Conservation (phyloP, 1,139 yeast species). For the Blastobotrys capitulatus region DNA sequence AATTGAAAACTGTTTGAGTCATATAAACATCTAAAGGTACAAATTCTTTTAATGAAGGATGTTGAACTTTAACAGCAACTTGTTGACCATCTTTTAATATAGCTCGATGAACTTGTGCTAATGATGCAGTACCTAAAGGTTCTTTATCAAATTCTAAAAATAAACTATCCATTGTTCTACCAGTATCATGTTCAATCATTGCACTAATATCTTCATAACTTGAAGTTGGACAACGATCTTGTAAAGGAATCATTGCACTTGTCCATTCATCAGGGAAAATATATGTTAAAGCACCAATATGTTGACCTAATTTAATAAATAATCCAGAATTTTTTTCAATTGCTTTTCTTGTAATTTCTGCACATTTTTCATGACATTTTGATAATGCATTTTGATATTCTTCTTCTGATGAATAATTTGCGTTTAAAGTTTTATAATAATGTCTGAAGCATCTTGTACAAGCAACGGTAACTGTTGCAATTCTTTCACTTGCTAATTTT, state of each 20-base stretch:
- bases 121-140: constrained; percentile 93
- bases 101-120: constrained; percentile 93
- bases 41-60: constrained; percentile 79
- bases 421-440: constrained; percentile 54
- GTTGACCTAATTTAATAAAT: constrained; percentile 92
- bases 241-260: constrained; percentile 85
- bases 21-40: constrained; percentile 84
- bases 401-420: constrained; percentile 42
- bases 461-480: constrained; percentile 32
- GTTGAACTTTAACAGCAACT: constrained; percentile 94
- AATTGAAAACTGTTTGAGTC: constrained; percentile 68
- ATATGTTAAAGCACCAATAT: constrained; percentile 85
- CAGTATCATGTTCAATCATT: constrained; percentile 61
- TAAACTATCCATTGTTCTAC: constrained; percentile 47
- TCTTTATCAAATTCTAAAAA: constrained; percentile 60
- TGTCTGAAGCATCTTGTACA: constrained; percentile 29
- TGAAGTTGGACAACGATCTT: constrained; percentile 84
- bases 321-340: constrained; percentile 86
- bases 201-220: constrained; percentile 59
- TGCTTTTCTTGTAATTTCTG: constrained; percentile 71
- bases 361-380: constrained; percentile 68
- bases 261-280: constrained; percentile 94
- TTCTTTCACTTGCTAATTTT: constrained; percentile 27
- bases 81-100: constrained; percentile 52
- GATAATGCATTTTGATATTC: constrained; percentile 51